These are phyloP conservation scores for Xylariaceae sp. DNA, from an alignment of 2,329 filamentous ascomycete genomes.

Conservation along the genomic window DNA sequence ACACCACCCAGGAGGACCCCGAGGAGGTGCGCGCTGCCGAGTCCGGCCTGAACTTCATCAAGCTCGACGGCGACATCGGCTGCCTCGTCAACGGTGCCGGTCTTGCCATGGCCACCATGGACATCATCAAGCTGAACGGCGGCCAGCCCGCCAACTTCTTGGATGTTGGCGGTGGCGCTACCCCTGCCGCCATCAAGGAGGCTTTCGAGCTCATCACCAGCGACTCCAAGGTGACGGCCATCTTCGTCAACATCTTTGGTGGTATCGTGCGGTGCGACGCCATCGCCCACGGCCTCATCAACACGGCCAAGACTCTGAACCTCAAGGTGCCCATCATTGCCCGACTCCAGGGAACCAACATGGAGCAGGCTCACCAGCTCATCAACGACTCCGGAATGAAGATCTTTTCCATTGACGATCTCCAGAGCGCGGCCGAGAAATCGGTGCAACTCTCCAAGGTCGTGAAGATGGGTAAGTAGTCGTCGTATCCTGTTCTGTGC, in stretches of 20 bases:
- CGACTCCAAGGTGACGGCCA: constrained; percentile 95
- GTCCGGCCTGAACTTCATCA: constrained; percentile 98
- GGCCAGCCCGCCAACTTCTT: constrained; percentile 96
- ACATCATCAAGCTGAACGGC: constrained; percentile 99
- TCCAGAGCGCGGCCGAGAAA: constrained; percentile 96
- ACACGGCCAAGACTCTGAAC: constrained; percentile 90
- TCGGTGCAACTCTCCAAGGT: constrained; percentile 98
- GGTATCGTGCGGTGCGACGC: constrained; percentile 97
- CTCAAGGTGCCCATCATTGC: constrained; percentile 95
- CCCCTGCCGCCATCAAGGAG: constrained; percentile 91
- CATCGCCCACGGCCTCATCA: constrained; percentile 93
- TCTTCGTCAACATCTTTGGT: constrained; percentile 99
- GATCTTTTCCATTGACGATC: constrained; percentile 99
- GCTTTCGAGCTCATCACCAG: constrained; percentile 98
- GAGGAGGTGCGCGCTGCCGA: constrained; percentile 96
- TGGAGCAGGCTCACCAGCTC: constrained; percentile 85
- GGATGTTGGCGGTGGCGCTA: constrained; percentile 96
- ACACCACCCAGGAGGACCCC: constrained; percentile 90
- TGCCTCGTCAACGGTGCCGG: constrained; percentile 98
- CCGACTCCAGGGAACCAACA: constrained; percentile 96
- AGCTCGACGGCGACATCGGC: constrained; percentile 98
- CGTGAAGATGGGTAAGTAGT: constrained; percentile 83
- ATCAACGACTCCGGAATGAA: constrained; percentile 98
- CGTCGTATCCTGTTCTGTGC: constrained; percentile 1
- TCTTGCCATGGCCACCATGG: constrained; percentile 99